These are phyloP conservation scores for Lumnitzera racemosa DNA, from an alignment of 345 rosid species.

Conservation along the genomic window DNA sequence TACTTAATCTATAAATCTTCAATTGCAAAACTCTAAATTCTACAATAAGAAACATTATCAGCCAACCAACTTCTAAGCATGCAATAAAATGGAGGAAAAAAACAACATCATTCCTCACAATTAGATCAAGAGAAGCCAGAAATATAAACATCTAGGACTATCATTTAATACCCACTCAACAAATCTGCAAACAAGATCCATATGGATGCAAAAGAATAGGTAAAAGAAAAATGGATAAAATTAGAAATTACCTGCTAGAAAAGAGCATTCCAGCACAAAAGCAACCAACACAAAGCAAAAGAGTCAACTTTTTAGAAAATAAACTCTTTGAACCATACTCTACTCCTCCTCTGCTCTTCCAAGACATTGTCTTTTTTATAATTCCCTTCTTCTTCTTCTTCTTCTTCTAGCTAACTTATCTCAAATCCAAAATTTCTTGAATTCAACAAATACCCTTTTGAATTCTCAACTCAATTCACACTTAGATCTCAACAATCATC, in stretches of 20 bases:
- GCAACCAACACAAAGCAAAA: constrained; percentile 79
- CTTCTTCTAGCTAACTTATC: not conserved
- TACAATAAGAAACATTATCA: no score
- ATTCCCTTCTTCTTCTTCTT: constrained; percentile 2
- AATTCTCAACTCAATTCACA: not conserved
- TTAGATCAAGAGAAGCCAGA: not conserved
- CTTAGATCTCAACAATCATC: no score
- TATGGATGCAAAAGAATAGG: not conserved
- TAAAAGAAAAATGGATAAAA: not conserved
- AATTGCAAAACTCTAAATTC: no score
- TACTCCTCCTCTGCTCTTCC: constrained; percentile 48
- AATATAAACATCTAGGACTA: no score
- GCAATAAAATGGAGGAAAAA: not conserved
- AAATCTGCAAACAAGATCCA: constrained; percentile 2
- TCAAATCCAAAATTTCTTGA: not conserved
- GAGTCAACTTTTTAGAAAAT: constrained; percentile 76
- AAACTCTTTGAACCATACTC: constrained; percentile 37
- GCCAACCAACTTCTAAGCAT: no score
- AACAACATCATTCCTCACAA: not conserved
- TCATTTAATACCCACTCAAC: no score
- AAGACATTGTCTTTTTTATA: constrained; percentile 28
- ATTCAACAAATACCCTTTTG: not conserved
- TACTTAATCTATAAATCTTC: no score
- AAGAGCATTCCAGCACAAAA: constrained; percentile 90
- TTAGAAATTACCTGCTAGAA: constrained; percentile 49